Conservation (phyloP, 208 protist genomes). For the Leishmania aethiopica region DNA sequence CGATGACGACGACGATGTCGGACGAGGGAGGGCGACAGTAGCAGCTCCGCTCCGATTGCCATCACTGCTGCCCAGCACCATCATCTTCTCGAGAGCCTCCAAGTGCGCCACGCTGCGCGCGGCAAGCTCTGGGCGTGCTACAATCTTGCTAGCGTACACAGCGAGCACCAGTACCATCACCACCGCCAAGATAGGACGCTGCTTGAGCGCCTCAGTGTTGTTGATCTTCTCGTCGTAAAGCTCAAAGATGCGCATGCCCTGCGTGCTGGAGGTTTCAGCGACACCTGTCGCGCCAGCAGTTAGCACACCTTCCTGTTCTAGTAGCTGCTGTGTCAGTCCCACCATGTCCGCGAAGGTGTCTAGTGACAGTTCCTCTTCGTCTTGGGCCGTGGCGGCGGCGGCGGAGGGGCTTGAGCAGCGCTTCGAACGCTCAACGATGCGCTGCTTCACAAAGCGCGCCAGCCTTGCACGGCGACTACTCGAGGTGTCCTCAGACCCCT, state of each 20-base stretch:
- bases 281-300: not conserved
- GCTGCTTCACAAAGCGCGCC: constrained; percentile 18
- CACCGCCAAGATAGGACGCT: constrained; percentile 50
- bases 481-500: not conserved
- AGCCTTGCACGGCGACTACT: constrained; percentile 18
- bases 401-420: not conserved
- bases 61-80: constrained; percentile 4
- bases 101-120: constrained; percentile 37
- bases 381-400: not conserved
- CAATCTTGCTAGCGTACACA: constrained; percentile 30
- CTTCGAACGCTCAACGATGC: constrained; percentile 4
- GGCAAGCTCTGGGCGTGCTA: constrained; percentile 30
- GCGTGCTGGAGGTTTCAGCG: not conserved
- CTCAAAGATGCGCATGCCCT: constrained; percentile 14
- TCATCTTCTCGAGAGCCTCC: constrained; percentile 28
- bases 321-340: constrained; percentile 29
- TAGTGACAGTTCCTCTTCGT: constrained; percentile 8
- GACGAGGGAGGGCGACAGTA: not conserved
- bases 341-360: constrained; percentile 31
- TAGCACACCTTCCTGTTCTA: constrained; percentile 9
- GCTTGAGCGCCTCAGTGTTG: constrained; percentile 4
- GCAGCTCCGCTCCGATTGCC: not conserved
- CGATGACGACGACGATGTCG: constrained; percentile 1
- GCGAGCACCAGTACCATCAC: constrained; percentile 51
- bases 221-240: constrained; percentile 30